Percentiles rank a stretch among this genome's conserved stretches.
Evolutionary conservation across 2,329 filamentous ascomycete species (phyloP).

Genomic region (Trichoderma endophyticum): DNA sequence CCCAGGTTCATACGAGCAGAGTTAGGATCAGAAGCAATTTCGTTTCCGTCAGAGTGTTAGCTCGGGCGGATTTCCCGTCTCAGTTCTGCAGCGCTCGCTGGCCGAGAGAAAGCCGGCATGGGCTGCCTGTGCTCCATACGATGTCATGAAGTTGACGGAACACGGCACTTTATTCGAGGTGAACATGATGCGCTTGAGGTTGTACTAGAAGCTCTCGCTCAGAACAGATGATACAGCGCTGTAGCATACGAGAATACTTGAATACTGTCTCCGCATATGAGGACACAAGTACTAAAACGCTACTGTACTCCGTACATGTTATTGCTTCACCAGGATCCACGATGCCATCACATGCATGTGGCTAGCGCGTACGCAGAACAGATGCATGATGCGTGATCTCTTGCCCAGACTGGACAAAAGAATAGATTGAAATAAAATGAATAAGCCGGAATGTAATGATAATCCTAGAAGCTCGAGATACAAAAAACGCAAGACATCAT

Average conservation of each 20-base stretch:
- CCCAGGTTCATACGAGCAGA: slow-evolving; percentile 13
- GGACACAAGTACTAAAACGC: not conserved
- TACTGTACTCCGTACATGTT: not conserved
- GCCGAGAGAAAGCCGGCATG: not conserved
- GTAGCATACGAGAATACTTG: not conserved
- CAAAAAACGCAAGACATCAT: not conserved
- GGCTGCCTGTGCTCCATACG: not conserved
- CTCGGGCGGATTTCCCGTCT: not conserved
- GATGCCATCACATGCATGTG: slow-evolving; percentile 2
- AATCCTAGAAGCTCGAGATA: not conserved
- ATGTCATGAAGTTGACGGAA: not conserved
- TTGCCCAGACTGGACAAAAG: not conserved
- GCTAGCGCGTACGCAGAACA: not conserved
- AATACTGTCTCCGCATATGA: not conserved
- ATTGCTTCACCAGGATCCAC: not conserved
- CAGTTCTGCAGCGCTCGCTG: not conserved
- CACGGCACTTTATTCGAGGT: not conserved
- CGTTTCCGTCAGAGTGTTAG: slow-evolving; percentile 5
- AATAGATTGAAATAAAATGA: not conserved
- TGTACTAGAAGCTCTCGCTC: not conserved
- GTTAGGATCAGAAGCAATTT: slow-evolving; percentile 11
- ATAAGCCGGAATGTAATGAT: not conserved
- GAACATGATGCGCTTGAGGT: not conserved
- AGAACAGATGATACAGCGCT: not conserved
- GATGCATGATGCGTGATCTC: slow-evolving; percentile 1